These are phyloP conservation scores for Paracorniculantispora psalliotae DNA, from an alignment of 2,329 filamentous ascomycete genomes.

Conservation along the genomic window DNA sequence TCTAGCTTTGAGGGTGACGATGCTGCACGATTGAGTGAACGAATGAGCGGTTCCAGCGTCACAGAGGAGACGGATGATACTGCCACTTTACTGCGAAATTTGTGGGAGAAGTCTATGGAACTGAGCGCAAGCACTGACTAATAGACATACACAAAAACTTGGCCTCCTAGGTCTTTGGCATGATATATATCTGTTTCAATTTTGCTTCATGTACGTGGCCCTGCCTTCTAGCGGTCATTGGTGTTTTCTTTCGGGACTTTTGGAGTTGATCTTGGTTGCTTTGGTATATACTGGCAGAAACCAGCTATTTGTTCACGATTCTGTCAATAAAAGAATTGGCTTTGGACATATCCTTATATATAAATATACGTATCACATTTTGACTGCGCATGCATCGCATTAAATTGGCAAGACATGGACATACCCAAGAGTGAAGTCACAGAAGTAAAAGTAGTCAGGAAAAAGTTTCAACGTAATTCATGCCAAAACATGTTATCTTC, in stretches of 20 bases:
- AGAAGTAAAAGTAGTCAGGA: no score
- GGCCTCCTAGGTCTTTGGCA: no score
- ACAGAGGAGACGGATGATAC: slow-evolving; percentile 48
- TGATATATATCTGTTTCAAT: background rate
- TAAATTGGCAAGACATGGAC: background rate
- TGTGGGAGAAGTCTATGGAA: slow-evolving; percentile 59
- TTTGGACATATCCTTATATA: background rate
- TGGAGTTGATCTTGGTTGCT: slow-evolving; percentile 7
- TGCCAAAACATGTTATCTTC: background rate
- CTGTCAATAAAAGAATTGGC: background rate
- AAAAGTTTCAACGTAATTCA: background rate
- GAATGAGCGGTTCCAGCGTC: slow-evolving; percentile 46
- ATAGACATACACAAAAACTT: background rate
- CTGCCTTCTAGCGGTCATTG: background rate
- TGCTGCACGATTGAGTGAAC: slow-evolving; percentile 34
- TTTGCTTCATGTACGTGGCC: background rate
- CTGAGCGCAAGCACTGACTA: slow-evolving; percentile 44
- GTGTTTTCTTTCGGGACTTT: background rate
- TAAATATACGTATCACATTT: background rate
- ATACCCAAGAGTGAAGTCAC: no score
- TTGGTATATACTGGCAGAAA: background rate
- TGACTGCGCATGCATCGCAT: background rate
- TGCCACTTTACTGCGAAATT: slow-evolving; percentile 46
- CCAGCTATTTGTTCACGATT: background rate
- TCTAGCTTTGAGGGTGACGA: slow-evolving; percentile 45